Conservation (phyloP, 352 stramenopile species). For the Phytophthora boehmeriae region DNA sequence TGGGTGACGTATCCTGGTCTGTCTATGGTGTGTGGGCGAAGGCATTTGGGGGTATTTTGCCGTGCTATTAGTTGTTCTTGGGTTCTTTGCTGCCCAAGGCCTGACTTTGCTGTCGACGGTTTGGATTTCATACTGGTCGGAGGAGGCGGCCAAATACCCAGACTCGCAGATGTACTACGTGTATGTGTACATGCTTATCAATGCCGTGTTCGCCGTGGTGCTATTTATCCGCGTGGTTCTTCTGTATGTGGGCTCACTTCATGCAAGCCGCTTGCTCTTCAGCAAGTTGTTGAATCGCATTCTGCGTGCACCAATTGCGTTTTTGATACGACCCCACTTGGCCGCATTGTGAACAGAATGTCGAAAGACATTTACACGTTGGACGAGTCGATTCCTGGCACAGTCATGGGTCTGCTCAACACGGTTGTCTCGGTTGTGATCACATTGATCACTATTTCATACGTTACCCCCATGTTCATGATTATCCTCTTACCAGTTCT, state of each 20-base stretch:
- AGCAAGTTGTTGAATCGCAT: slow-evolving; percentile 59
- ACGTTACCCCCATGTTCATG: slow-evolving; percentile 58
- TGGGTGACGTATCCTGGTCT: slow-evolving; percentile 70
- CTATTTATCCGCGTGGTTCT: slow-evolving; percentile 68
- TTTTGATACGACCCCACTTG: slow-evolving; percentile 70
- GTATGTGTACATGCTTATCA: slow-evolving; percentile 84
- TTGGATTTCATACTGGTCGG: slow-evolving; percentile 96
- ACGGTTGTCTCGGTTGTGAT: slow-evolving; percentile 53
- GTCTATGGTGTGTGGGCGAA: slow-evolving; percentile 73
- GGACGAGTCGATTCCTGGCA: slow-evolving; percentile 56
- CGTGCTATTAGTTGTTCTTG: slow-evolving; percentile 55
- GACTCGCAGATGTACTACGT: slow-evolving; percentile 83
- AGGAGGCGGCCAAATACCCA: slow-evolving; percentile 57
- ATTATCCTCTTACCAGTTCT: slow-evolving; percentile 62
- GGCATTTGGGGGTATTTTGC: slow-evolving; percentile 62
- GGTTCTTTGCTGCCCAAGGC: slow-evolving; percentile 56
- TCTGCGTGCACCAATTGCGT: slow-evolving; percentile 48
- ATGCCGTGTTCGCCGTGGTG: slow-evolving; percentile 56
- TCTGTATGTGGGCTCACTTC: slow-evolving; percentile 66
- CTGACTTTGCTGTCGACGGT: slow-evolving; percentile 64
- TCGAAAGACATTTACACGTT: slow-evolving; percentile 72
- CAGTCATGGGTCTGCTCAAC: slow-evolving; percentile 49
- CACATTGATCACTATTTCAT: slow-evolving; percentile 58
- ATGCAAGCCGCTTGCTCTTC: slow-evolving; percentile 69
- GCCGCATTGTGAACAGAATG: slow-evolving; percentile 64